Evolutionary conservation across 1,139 yeast species (phyloP).

Genomic region (Kluyveromyces sp.): DNA sequence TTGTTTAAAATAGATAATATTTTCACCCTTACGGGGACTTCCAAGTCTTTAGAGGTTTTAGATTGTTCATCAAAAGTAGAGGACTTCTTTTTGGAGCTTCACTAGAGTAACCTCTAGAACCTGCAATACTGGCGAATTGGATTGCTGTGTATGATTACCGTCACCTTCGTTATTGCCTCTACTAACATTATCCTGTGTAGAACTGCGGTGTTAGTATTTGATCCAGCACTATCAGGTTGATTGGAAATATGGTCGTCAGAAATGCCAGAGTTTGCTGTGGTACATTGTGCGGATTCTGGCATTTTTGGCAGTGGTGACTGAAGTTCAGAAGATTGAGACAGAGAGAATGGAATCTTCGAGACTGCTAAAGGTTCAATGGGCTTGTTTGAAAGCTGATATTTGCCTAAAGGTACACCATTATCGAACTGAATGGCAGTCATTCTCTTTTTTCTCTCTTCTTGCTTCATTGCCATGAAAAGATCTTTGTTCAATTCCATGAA

Average conservation of each 20-base stretch:
- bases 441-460: slow-evolving; percentile 27
- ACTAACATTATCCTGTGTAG: no score
- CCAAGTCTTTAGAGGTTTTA: not conserved
- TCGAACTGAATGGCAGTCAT: slow-evolving; percentile 21
- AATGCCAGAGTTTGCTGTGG: not conserved
- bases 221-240: not conserved
- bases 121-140: not conserved
- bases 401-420: slow-evolving; percentile 3
- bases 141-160: no score
- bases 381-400: slow-evolving; percentile 1
- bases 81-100: not conserved
- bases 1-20: slow-evolving; percentile 20
- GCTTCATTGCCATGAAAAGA: slow-evolving; percentile 25
- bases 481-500: slow-evolving; percentile 29
- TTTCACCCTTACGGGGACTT: slow-evolving; percentile 17
- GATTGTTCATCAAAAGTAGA: not conserved
- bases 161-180: no score
- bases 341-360: not conserved
- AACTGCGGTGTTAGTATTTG: not conserved
- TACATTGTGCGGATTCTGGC: not conserved
- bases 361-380: not conserved
- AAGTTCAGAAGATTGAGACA: slow-evolving; percentile 1
- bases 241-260: not conserved
- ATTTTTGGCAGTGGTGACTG: slow-evolving; percentile 1
- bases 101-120: not conserved